phyloP scores from a whole-genome alignment of 768 basidiomycete species.

The Lactarius tabidus region DNA sequence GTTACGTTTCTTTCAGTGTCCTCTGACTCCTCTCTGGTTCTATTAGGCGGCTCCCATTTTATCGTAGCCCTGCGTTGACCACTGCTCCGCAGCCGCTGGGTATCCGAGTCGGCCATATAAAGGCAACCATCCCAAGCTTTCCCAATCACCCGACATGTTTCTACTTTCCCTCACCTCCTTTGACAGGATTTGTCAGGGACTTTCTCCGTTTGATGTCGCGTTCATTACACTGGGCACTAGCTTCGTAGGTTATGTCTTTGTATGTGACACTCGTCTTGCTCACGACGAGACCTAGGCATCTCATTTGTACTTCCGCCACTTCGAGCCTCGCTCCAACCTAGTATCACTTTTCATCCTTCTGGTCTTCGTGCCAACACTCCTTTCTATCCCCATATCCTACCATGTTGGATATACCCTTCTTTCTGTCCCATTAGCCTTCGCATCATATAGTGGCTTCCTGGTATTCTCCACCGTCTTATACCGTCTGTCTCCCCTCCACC shows the following conservation, averaged over 20 bases:
- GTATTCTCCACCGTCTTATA: slow-evolving; percentile 32
- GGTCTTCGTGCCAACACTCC: slow-evolving; percentile 4
- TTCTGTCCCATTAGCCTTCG: slow-evolving; percentile 11
- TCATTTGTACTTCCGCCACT: slow-evolving; percentile 5
- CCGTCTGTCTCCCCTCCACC: slow-evolving; percentile 51
- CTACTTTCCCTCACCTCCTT: too few species aligned
- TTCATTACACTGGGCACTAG: neutral
- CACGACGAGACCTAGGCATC: slow-evolving; percentile 1
- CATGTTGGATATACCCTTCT: neutral
- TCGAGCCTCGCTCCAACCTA: slow-evolving; percentile 8
- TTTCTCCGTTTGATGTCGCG: neutral
- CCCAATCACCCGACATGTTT: neutral
- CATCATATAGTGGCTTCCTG: neutral
- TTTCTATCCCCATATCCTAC: slow-evolving; percentile 6
- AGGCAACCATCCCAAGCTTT: neutral
- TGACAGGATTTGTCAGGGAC: neutral
- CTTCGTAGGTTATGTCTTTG: neutral
- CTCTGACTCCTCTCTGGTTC: too few species aligned
- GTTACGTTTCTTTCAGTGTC: too few species aligned
- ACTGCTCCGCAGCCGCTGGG: too few species aligned
- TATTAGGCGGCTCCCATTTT: neutral
- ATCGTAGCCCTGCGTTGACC: neutral
- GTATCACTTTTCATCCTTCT: slow-evolving; percentile 1
- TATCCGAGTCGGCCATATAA: too few species aligned
- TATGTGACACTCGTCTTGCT: neutral